Base-by-base conservation (phyloP, 305 asterid genomes). In the Plantago rigida region DNA sequence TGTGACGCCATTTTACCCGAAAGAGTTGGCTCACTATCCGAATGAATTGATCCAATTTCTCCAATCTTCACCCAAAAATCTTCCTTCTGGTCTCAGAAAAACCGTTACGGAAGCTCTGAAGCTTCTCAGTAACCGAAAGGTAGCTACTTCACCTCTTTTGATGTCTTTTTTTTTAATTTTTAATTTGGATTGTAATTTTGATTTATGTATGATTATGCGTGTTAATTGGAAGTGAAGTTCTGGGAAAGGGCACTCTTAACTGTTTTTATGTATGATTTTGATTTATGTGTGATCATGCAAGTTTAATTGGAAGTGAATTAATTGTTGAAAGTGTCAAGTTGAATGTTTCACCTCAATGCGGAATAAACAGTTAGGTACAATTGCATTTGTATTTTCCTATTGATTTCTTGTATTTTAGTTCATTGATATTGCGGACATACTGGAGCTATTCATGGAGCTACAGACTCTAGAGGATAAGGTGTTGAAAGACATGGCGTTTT, bases 391-490 rank as follows among this genome's bases (percentile, higher is more conserved):
- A 15, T 15, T 13, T 17, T 28, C 13, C 55, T 55, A 15, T 48
- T 50, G 45, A 6, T 28, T n/a, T 48, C 42, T 61, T 71, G 61
- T 52, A 12, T 53, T 66, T 4, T 61, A 92, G 99, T 76, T 81
- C 51, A 82, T 92, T 77, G 87, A 81, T 75, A 75, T 81, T 51
- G 75, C 60, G 45, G 87, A 84, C 50, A 80, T 87, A 13, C 89
- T 92, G 62, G 80, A 51, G 48, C 74, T 92, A 66, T 88, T 88
- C 79, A 78, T 92, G 95, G 96, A 84, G 83, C 93, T 92, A 34
- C 99, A 88, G 78, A 82, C 85, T 28, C 69, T 88, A n/a, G 96
- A 85, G 41, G 99, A 92, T 66, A 83, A 69, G 70, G 63, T 69
- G 44, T 71, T 88, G 59, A 84, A 77, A 66, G 63, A 76, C 13